phyloP scores from a whole-genome alignment of 306 rosid species.

The Cercis canadensis region DNA sequence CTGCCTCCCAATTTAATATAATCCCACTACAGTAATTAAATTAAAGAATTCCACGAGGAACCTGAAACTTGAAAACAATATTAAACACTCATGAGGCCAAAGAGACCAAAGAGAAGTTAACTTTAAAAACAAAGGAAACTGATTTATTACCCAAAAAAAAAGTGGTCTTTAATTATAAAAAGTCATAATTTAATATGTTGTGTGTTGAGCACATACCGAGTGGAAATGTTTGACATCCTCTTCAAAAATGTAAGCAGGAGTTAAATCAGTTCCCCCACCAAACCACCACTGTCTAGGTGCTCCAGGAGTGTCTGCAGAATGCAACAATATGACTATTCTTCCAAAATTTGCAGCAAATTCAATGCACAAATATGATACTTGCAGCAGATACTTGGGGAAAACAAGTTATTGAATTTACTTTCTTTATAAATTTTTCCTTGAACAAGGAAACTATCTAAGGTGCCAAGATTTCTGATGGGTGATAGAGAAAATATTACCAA shows the following conservation, averaged over 20 bases:
- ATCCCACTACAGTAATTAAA: not conserved
- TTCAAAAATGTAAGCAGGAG: constrained; percentile 92
- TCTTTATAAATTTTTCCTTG: not conserved
- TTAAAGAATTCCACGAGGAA: not conserved
- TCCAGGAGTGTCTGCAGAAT: constrained; percentile 80
- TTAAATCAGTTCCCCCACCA: constrained; percentile 98
- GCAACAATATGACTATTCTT: constrained; percentile 28
- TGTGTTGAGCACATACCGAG: constrained; percentile 54
- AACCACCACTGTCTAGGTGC: constrained; percentile 99
- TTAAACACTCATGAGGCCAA: too few species aligned
- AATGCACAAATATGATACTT: not conserved
- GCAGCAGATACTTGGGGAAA: not conserved
- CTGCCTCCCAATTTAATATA: constrained; percentile 10
- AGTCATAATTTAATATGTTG: constrained; percentile 17
- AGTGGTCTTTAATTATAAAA: constrained; percentile 16
- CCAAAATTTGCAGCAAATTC: constrained; percentile 10
- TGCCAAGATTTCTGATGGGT: not conserved
- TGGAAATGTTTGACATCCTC: constrained; percentile 98
- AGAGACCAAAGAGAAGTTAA: not conserved
- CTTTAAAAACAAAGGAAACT: not conserved
- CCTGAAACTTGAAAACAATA: too few species aligned
- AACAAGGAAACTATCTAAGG: not conserved
- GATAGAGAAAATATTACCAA: not conserved
- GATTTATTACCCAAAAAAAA: not conserved
- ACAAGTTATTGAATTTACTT: not conserved